A percentile compares a stretch with the other conserved stretches of the same genome.
phyloP scores from a whole-genome alignment of 2,329 filamentous ascomycete genomes.

The Leptographium flavum region DNA sequence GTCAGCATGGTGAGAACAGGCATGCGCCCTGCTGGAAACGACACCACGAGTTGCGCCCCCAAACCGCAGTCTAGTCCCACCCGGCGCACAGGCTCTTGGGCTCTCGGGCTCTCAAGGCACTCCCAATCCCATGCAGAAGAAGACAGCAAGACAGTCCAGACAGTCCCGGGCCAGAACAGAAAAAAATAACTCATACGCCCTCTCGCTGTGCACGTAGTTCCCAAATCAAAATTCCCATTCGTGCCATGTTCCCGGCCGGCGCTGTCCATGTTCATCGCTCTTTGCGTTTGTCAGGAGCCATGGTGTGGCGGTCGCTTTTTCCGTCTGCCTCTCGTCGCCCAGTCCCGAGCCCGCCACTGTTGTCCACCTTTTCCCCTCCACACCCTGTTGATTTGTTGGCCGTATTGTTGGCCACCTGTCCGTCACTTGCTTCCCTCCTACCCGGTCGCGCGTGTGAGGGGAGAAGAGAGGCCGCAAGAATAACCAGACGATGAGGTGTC shows the following conservation, averaged over 20 bases:
- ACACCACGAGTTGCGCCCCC: neutral
- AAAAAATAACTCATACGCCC: conserved; percentile 8
- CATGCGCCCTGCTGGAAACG: neutral
- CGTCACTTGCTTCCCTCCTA: too few relatives aligned
- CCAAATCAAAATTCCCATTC: neutral
- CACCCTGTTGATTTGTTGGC: neutral
- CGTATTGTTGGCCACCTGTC: neutral
- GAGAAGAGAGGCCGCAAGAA: too few relatives aligned
- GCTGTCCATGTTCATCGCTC: neutral
- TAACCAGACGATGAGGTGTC: too few relatives aligned
- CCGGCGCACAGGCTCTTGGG: neutral
- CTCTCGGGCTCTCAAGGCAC: too few relatives aligned
- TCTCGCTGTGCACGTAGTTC: neutral
- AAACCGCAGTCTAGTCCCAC: neutral
- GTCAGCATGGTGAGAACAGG: neutral
- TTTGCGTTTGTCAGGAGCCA: neutral
- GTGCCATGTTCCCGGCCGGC: neutral
- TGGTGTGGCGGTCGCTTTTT: neutral
- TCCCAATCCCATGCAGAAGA: conserved; percentile 2
- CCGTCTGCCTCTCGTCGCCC: neutral
- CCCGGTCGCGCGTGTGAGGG: too few relatives aligned
- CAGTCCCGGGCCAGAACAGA: neutral
- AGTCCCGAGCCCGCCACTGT: neutral
- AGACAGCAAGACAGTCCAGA: neutral
- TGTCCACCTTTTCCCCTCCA: neutral